Conservation (phyloP, 2,329 filamentous ascomycete species). For the Cladophialophora exuberans region DNA sequence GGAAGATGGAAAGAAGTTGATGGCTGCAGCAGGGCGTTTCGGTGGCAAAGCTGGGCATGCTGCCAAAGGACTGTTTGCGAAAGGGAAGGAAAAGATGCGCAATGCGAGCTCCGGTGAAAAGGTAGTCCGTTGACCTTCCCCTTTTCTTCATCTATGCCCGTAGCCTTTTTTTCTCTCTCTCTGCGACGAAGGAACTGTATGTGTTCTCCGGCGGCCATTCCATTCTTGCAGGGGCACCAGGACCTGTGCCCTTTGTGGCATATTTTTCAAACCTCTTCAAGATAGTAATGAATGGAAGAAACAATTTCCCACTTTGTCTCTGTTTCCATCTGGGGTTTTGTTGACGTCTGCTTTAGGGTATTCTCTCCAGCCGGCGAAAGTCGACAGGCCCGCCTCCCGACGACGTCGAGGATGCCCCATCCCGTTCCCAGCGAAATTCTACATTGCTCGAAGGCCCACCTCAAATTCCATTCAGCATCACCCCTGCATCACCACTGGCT, state of each 20-base stretch:
- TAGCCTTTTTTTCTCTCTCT: constrained; percentile 28
- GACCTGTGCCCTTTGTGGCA: constrained; percentile 9
- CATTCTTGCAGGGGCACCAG: constrained; percentile 3
- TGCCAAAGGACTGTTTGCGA: constrained; percentile 87
- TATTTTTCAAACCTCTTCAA: constrained; percentile 20
- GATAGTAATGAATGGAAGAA: constrained; percentile 28
- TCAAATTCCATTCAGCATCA: constrained; percentile 26
- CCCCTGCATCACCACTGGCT: constrained; percentile 11
- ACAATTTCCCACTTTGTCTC: constrained; percentile 14
- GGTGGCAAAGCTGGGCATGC: constrained; percentile 74
- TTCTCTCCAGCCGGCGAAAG: constrained; percentile 20
- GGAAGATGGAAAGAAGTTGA: constrained; percentile 83
- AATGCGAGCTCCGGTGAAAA: constrained; percentile 69
- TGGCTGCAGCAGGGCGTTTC: constrained; percentile 77
- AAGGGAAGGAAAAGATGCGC: constrained; percentile 82
- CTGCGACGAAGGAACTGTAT: constrained; percentile 8
- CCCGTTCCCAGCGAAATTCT: constrained; percentile 19
- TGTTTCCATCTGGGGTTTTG: constrained; percentile 10
- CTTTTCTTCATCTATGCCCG: constrained; percentile 27
- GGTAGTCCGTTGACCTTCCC: constrained; percentile 75
- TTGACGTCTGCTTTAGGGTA: constrained; percentile 32
- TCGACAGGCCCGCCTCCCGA: constrained; percentile 17
- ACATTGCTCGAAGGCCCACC: constrained; percentile 24
- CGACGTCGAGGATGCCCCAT: constrained; percentile 20
- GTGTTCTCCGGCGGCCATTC: constrained; percentile 13